A percentile compares a stretch with the other conserved stretches of the same genome.
Evolutionary conservation across 2,329 filamentous ascomycete genomes (phyloP).

Genomic region (Aspergillus sp.): DNA sequence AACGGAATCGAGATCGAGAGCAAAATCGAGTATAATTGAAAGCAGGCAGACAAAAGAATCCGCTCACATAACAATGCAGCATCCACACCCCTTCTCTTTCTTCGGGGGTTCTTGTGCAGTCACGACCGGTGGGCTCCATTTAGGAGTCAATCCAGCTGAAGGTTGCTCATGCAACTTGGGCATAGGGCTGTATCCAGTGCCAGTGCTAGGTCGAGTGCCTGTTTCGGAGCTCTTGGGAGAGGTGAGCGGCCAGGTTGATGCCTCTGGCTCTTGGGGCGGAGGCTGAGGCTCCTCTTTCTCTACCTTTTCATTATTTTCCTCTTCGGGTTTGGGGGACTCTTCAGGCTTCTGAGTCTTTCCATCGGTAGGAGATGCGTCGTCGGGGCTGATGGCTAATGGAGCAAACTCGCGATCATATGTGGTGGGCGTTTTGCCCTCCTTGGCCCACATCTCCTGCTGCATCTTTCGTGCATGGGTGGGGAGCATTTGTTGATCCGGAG

Average conservation of each 20-base stretch:
- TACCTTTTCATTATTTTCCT: constrained; percentile 7
- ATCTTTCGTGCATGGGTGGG: constrained; percentile 88
- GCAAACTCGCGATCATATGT: constrained; percentile 85
- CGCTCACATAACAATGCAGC: constrained; percentile 70
- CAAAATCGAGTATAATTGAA: no score
- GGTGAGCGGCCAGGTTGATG: constrained; percentile 13
- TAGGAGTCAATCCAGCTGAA: constrained; percentile 29
- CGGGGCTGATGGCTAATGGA: constrained; percentile 56
- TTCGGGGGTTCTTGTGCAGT: constrained; percentile 51
- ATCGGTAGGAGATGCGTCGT: constrained; percentile 23
- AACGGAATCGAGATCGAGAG: constrained; percentile 2
- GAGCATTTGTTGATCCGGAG: constrained; percentile 90
- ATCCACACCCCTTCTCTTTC: constrained; percentile 55
- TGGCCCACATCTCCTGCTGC: constrained; percentile 93
- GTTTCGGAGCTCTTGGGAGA: constrained; percentile 29
- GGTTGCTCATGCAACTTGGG: constrained; percentile 41
- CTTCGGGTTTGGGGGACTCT: neutral
- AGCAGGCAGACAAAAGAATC: no score
- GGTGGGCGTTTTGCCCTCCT: constrained; percentile 78
- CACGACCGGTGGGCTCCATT: constrained; percentile 42
- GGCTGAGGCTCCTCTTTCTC: constrained; percentile 9
- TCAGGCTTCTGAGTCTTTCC: constrained; percentile 4
- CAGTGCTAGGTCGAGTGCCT: constrained; percentile 32
- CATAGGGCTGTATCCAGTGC: constrained; percentile 47
- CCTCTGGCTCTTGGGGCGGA: constrained; percentile 2